A percentile compares a stretch with the other conserved stretches of the same genome.
Conservation (phyloP, 2,329 filamentous ascomycete genomes). For the Macroventuria anomochaeta region DNA sequence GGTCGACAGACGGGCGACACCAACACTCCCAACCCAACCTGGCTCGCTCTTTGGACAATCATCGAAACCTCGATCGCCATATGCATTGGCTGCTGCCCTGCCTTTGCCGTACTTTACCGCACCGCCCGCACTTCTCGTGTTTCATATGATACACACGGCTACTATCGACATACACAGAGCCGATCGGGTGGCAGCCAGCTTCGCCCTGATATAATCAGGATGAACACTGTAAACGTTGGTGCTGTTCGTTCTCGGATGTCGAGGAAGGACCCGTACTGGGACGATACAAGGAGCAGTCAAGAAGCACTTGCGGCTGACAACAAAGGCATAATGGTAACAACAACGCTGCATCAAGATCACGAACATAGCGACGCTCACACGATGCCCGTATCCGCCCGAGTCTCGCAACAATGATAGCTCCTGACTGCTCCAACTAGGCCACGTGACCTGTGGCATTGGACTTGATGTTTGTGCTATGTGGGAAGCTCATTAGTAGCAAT, state of each 20-base stretch:
- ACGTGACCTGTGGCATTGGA: too few species aligned
- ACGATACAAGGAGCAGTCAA: slow-evolving; percentile 21
- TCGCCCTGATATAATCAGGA: not conserved
- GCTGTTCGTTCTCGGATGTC: not conserved
- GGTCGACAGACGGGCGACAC: slow-evolving; percentile 31
- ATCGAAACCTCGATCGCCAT: slow-evolving; percentile 44
- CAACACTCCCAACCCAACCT: slow-evolving; percentile 37
- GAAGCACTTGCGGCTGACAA: slow-evolving; percentile 18
- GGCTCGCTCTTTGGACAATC: slow-evolving; percentile 47
- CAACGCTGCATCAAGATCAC: slow-evolving; percentile 1
- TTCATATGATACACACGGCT: slow-evolving; percentile 21
- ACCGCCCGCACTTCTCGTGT: slow-evolving; percentile 10
- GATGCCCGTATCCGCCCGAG: too few species aligned
- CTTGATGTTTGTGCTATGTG: too few species aligned
- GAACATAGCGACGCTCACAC: too few species aligned
- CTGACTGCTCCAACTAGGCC: too few species aligned
- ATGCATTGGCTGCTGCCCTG: slow-evolving; percentile 33
- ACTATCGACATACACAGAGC: slow-evolving; percentile 18
- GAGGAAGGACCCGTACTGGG: slow-evolving; percentile 9
- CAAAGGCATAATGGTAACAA: slow-evolving; percentile 7
- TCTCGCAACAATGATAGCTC: too few species aligned
- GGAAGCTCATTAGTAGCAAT: too few species aligned
- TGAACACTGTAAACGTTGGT: slow-evolving; percentile 4
- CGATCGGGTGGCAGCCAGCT: not conserved
- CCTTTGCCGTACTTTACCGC: slow-evolving; percentile 28